phyloP scores from a whole-genome alignment of 345 rosid species.

The Salix arbutifolia region DNA sequence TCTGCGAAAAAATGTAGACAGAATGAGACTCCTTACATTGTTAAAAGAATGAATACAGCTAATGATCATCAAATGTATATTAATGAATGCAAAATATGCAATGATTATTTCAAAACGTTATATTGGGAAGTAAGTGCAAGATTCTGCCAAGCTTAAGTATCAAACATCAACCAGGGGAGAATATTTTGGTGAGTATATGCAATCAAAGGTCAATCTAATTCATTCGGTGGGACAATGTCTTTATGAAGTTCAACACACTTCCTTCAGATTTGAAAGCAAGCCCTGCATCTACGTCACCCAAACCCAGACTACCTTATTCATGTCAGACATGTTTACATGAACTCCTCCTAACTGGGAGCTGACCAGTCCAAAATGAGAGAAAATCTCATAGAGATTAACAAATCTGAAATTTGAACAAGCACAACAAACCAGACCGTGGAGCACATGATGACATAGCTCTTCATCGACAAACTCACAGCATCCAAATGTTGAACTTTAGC shows the following conservation, averaged over 20 bases:
- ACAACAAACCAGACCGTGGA: not conserved
- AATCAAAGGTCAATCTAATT: not conserved
- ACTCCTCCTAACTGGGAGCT: not conserved
- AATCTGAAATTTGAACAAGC: not conserved
- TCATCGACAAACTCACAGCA: not conserved
- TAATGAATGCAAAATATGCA: not conserved
- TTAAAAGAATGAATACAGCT: not conserved
- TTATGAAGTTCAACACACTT: not conserved
- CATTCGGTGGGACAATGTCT: not conserved
- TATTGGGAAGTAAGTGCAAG: not conserved
- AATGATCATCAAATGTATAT: not conserved
- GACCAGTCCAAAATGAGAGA: not conserved
- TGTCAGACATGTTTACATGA: not conserved
- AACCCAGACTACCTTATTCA: not conserved
- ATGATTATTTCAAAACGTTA: not conserved
- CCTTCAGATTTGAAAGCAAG: not conserved
- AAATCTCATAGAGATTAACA: not conserved
- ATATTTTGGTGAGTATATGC: not conserved
- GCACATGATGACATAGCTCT: not conserved
- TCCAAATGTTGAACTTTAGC: not conserved
- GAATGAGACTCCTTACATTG: not conserved
- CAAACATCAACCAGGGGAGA: slow-evolving; percentile 1
- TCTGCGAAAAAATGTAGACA: slow-evolving; percentile 45
- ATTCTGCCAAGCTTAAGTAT: slow-evolving; percentile 1
- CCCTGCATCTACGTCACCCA: not conserved